Percentiles rank a stretch among this genome's conserved stretches.
These are phyloP conservation scores for Hyphopichia burtonii DNA, from an alignment of 1,139 yeast genomes.

Conservation along the genomic window DNA sequence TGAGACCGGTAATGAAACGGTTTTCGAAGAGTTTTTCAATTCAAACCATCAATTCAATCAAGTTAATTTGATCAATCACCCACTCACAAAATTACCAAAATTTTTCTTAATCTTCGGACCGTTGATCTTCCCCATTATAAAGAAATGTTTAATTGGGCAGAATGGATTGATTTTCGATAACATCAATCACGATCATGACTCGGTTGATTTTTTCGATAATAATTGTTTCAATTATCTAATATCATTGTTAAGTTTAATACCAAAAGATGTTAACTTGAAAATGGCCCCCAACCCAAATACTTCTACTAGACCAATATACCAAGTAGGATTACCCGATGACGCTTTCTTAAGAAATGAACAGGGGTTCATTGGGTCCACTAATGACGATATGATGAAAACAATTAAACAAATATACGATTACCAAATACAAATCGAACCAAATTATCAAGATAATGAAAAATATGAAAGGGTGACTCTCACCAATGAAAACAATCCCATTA, in stretches of 20 bases:
- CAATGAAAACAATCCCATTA: constrained; percentile 10
- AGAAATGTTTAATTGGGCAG: constrained; percentile 61
- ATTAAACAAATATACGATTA: constrained; percentile 56
- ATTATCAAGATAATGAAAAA: constrained; percentile 2
- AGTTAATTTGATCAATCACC: constrained; percentile 29
- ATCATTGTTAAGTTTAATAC: constrained; percentile 37
- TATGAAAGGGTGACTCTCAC: neutral
- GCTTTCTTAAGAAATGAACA: neutral
- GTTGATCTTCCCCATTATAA: constrained; percentile 67
- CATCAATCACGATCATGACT: constrained; percentile 31
- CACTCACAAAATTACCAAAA: constrained; percentile 46
- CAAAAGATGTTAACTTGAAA: constrained; percentile 17
- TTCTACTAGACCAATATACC: constrained; percentile 54
- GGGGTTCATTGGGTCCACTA: constrained; percentile 61
- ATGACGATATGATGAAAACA: constrained; percentile 66
- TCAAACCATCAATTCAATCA: neutral
- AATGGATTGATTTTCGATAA: constrained; percentile 59
- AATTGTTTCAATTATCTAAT: constrained; percentile 38
- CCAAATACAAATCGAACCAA: constrained; percentile 34
- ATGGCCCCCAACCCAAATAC: constrained; percentile 14
- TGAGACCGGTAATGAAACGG: neutral
- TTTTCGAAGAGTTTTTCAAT: neutral
- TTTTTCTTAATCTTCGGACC: constrained; percentile 66
- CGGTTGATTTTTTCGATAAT: constrained; percentile 16
- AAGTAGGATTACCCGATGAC: constrained; percentile 61